Evolutionary conservation across 257 asterid genomes (phyloP).

Genomic region (Petunia secreta): DNA sequence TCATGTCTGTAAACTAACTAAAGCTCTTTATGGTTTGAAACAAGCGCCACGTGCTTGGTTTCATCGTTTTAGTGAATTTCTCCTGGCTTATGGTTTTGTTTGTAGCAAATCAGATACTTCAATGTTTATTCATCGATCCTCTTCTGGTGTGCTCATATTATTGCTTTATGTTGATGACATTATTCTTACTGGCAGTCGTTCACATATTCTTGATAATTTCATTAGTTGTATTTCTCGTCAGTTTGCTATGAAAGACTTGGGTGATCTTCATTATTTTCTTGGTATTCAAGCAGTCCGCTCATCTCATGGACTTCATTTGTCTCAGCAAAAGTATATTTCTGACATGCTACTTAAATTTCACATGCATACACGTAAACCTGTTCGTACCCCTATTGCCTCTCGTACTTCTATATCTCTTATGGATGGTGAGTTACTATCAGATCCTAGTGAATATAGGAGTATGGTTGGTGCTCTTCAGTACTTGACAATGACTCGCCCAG

Average conservation of each 20-base stretch:
- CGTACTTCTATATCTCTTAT: neutral
- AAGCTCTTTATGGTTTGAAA: too few species aligned
- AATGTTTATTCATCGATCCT: neutral
- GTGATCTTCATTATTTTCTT: too few species aligned
- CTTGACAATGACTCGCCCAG: too few species aligned
- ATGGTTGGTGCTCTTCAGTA: too few species aligned
- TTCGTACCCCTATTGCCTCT: neutral
- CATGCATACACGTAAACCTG: neutral
- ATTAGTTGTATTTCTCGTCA: neutral
- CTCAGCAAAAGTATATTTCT: too few species aligned
- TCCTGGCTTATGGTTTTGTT: neutral
- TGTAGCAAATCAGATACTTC: too few species aligned
- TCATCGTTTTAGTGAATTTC: neutral
- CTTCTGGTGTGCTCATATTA: neutral
- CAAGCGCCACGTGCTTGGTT: too few species aligned
- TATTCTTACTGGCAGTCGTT: neutral
- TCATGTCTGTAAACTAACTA: too few species aligned
- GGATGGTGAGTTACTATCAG: too few species aligned
- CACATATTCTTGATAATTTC: neutral
- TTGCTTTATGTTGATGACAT: neutral
- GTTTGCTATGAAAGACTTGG: neutral
- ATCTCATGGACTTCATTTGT: too few species aligned
- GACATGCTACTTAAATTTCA: neutral
- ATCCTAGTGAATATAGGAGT: too few species aligned
- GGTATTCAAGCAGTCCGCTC: too few species aligned